Evolutionary conservation across 352 stramenopile genomes (phyloP).

Genomic region (Globisporangium abappressorium): DNA sequence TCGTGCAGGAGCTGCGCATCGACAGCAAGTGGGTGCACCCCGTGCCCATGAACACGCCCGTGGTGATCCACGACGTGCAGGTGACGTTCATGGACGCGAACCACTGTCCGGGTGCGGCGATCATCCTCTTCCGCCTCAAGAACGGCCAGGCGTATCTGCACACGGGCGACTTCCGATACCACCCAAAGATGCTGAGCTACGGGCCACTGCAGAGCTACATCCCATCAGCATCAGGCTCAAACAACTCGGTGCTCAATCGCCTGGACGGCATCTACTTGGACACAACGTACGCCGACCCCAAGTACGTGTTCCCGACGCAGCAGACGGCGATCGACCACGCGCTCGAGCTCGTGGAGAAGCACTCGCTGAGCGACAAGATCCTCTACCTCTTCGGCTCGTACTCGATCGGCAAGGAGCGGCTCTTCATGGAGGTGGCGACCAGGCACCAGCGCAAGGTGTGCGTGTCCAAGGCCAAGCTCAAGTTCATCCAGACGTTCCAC

Average conservation of each 20-base stretch:
- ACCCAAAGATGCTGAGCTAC: constrained; percentile 71
- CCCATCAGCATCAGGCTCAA: constrained; percentile 4
- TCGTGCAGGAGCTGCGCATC: constrained; percentile 91
- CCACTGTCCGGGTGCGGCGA: constrained; percentile 94
- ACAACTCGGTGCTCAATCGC: constrained; percentile 17
- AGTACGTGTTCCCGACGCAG: constrained; percentile 94
- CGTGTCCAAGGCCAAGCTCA: constrained; percentile 73
- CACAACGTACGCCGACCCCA: constrained; percentile 96
- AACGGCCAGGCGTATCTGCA: constrained; percentile 89
- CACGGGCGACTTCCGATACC: constrained; percentile 87
- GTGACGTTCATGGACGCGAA: constrained; percentile 96
- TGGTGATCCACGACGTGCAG: constrained; percentile 81
- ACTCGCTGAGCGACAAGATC: constrained; percentile 56
- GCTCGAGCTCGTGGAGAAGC: constrained; percentile 58
- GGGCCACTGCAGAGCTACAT: constrained; percentile 48
- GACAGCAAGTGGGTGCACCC: constrained; percentile 90
- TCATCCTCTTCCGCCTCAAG: constrained; percentile 92
- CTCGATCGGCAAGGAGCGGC: constrained; percentile 95
- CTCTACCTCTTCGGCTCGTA: constrained; percentile 96
- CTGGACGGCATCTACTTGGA: constrained; percentile 93
- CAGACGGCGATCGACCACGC: constrained; percentile 57
- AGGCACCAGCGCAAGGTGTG: constrained; percentile 70
- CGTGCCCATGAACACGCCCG: constrained; percentile 87
- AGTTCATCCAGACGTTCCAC: constrained; percentile 85
- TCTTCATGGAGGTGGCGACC: constrained; percentile 94